Evolutionary conservation across 768 basidiomycete species (phyloP), one percentile per base, ranked within the genome.

Genomic region (Pleurotus djamor): DNA sequence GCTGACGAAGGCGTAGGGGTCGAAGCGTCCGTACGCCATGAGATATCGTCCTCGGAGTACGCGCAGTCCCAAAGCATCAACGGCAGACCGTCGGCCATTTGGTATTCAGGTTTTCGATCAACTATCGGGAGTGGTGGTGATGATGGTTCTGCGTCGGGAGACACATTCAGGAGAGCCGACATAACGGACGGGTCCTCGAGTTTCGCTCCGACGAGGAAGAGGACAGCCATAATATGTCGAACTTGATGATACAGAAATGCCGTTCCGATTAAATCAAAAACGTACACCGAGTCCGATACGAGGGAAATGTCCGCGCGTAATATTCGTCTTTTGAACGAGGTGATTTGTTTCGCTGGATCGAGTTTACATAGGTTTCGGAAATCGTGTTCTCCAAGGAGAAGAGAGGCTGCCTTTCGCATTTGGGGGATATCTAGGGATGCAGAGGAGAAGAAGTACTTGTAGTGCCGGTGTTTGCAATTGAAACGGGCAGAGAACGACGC

Each of bases 171-270:
- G 21, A 98, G 78, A 9, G 86, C 76, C 9, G 83, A 76, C 12
- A 98, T 76, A 59, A 96, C 76, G 16, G 79, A 79, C 0, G 92
- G 89, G 5, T 75, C 67, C 68, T 98, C 96, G 57, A 94, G 80
- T 0, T 90, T 85, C 0, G 88, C 72, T 14, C 95, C 96, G 54
- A 96, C 83, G 51, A 97, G 86, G 72, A 98, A 93, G 16, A 98
- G 80, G 52, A 96, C 70, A 2, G 91, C 92, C 83, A 97, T 90
- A 74, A 97, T 96, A 66, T 96, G 94, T 38, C 96, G 84, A 12
- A 97, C 96, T 77, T 97, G 96, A 72, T 98, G 94, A 73, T 95
- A 98, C 44, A 98, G 78, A 69, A 96, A 97, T 1, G 94, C 96
- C 0, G 80, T 87, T 0, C 96, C 96, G 21, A 89, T 75, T 41